A percentile compares a stretch with the other conserved stretches of the same genome.
phyloP scores from a whole-genome alignment of 2,329 filamentous ascomycete species.

The Saccharata proteae region DNA sequence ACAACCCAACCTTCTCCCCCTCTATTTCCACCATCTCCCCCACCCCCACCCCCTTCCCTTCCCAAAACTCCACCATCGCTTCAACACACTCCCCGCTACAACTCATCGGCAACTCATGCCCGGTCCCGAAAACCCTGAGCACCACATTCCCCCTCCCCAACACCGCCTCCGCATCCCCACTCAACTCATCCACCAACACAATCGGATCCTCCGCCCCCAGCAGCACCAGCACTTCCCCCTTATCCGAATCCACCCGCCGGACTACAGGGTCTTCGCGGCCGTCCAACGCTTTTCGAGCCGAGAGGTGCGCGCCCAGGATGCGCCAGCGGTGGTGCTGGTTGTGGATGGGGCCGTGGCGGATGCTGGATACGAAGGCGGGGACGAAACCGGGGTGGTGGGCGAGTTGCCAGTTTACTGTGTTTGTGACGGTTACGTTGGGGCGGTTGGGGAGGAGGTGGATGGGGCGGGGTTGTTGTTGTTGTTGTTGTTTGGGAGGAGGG shows the following conservation, averaged over 20 bases:
- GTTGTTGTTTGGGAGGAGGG: background rate
- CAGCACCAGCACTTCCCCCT: slow-evolving; percentile 48
- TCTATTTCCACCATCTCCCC: background rate
- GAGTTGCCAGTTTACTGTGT: slow-evolving; percentile 59
- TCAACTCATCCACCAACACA: slow-evolving; percentile 51
- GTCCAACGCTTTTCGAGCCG: slow-evolving; percentile 28
- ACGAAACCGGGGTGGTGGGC: slow-evolving; percentile 55
- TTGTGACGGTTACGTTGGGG: slow-evolving; percentile 44
- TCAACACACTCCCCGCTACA: slow-evolving; percentile 46
- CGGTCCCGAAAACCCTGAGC: slow-evolving; percentile 46
- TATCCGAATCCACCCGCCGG: slow-evolving; percentile 16
- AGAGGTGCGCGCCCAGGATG: slow-evolving; percentile 40
- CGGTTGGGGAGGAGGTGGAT: slow-evolving; percentile 37
- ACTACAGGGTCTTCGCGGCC: slow-evolving; percentile 12
- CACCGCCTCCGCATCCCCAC: slow-evolving; percentile 46
- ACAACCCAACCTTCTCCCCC: too few relatives aligned
- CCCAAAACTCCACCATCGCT: slow-evolving; percentile 35
- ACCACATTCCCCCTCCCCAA: slow-evolving; percentile 48
- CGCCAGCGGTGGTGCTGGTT: slow-evolving; percentile 51
- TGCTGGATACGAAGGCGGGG: slow-evolving; percentile 56
- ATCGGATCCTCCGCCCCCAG: slow-evolving; percentile 56
- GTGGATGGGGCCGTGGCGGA: slow-evolving; percentile 58
- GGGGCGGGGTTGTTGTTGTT: slow-evolving; percentile 6
- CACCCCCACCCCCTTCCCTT: slow-evolving; percentile 1
- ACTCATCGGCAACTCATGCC: slow-evolving; percentile 59